Conservation (phyloP, 2,329 filamentous ascomycete species). For the Neopestalotiopsis sp. region DNA sequence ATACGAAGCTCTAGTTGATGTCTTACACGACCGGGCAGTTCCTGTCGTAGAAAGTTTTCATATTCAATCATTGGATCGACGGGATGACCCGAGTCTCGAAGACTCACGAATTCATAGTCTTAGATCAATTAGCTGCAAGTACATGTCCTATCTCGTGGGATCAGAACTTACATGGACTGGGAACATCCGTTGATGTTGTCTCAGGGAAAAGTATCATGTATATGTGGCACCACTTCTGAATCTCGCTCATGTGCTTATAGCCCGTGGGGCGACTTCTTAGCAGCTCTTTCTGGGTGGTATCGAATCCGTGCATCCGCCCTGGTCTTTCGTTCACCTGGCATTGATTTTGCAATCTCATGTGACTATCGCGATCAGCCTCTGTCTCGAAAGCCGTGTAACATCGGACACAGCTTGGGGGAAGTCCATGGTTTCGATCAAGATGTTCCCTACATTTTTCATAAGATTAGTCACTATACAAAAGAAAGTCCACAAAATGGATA, state of each 20-base stretch:
- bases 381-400: constrained; percentile 22
- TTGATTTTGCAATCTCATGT: constrained; percentile 16
- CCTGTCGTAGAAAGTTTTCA: constrained; percentile 22
- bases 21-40: constrained; percentile 23
- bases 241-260: constrained; percentile 20
- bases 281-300: constrained; percentile 17
- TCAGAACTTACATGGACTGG: constrained; percentile 24
- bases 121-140: neutral
- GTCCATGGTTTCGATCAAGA: constrained; percentile 24
- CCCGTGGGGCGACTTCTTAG: constrained; percentile 21
- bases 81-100: neutral
- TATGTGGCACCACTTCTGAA: constrained; percentile 23
- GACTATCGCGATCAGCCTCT: constrained; percentile 20
- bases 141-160: too few relatives aligned
- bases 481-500: rapidly evolving
- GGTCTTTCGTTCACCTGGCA: constrained; percentile 20
- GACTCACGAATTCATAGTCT: constrained; percentile 5
- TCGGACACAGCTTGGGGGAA: constrained; percentile 23
- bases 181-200: constrained; percentile 15
- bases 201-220: constrained; percentile 26
- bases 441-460: constrained; percentile 25
- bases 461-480: too few relatives aligned
- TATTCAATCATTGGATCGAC: constrained; percentile 15
- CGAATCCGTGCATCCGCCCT: constrained; percentile 21
- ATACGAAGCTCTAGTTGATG: constrained; percentile 23